These are phyloP conservation scores for Nakazawaea sp. DNA, from an alignment of 805 yeast genomes.

Conservation along the genomic window DNA sequence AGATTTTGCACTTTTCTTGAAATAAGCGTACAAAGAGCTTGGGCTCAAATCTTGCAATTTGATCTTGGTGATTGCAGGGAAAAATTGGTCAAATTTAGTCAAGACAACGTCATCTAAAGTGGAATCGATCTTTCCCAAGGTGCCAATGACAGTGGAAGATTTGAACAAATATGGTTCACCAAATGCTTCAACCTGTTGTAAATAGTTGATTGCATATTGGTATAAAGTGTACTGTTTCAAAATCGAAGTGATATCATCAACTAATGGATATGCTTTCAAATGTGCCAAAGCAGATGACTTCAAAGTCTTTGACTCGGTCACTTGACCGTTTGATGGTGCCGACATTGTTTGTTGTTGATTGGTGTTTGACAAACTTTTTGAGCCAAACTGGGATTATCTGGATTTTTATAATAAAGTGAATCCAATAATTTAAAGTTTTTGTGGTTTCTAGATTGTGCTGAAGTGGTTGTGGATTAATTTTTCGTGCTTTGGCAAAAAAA, in stretches of 20 bases:
- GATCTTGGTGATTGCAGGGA: constrained; percentile 21
- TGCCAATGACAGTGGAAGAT: constrained; percentile 15
- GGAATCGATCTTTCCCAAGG: constrained; percentile 19
- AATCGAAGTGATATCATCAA: constrained; percentile 17
- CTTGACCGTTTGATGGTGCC: background rate
- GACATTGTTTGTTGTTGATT: too few species aligned
- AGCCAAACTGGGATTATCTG: too few species aligned
- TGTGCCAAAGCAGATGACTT: constrained; percentile 14
- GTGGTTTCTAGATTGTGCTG: too few species aligned
- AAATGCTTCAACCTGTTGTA: constrained; percentile 11
- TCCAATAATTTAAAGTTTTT: too few species aligned
- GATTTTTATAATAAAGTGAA: too few species aligned
- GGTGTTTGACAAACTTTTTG: too few species aligned
- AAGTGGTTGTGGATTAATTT: too few species aligned
- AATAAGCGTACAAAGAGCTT: background rate
- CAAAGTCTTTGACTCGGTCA: background rate
- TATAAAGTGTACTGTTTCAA: constrained; percentile 14
- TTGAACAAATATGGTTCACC: constrained; percentile 14
- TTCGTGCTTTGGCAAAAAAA: too few species aligned
- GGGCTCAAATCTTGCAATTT: constrained; percentile 11
- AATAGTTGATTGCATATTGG: constrained; percentile 14
- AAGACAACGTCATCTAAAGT: constrained; percentile 16
- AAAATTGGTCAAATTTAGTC: constrained; percentile 20
- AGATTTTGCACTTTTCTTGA: background rate
- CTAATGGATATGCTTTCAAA: constrained; percentile 23